These are phyloP conservation scores for Hemileia vastatrix DNA, from an alignment of 1,284 basidiomycete species.

Conservation along the genomic window DNA sequence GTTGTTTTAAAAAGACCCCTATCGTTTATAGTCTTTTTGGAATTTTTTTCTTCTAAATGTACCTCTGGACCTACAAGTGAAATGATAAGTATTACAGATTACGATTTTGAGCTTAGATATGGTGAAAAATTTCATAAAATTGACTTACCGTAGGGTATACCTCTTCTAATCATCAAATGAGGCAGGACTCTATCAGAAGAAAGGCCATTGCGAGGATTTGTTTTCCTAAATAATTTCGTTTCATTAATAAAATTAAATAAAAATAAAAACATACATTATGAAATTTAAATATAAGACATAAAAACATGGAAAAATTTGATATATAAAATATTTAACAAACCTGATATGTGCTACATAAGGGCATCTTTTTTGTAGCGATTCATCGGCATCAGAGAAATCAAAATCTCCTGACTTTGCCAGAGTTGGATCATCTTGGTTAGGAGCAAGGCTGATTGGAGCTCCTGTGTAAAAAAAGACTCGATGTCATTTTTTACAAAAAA, in stretches of 20 bases:
- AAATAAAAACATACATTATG: background rate
- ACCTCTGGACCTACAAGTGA: conserved; percentile 16
- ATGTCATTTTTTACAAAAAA: background rate
- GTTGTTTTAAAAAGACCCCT: too few species aligned
- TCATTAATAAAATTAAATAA: background rate
- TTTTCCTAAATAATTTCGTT: conserved; percentile 24
- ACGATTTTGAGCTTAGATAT: too few species aligned
- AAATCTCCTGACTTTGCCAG: conserved; percentile 16
- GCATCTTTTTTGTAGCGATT: conserved; percentile 13
- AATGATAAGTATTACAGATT: background rate
- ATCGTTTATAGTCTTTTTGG: conserved; percentile 15
- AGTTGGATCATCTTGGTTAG: conserved; percentile 14
- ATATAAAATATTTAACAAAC: background rate
- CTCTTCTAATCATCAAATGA: conserved; percentile 20
- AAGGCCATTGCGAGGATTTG: conserved; percentile 19
- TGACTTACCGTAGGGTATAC: conserved; percentile 19
- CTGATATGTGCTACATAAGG: conserved; percentile 23
- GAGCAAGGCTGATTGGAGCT: conserved; percentile 13
- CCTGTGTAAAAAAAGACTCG: background rate
- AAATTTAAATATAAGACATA: background rate
- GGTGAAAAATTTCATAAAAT: background rate
- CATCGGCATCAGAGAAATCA: conserved; percentile 19
- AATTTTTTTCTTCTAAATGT: conserved; percentile 4
- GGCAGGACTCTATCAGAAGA: conserved; percentile 6
- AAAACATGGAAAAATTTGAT: background rate